phyloP scores from a whole-genome alignment of 2,329 filamentous ascomycete genomes.

The Penicillium psychrosexuale region DNA sequence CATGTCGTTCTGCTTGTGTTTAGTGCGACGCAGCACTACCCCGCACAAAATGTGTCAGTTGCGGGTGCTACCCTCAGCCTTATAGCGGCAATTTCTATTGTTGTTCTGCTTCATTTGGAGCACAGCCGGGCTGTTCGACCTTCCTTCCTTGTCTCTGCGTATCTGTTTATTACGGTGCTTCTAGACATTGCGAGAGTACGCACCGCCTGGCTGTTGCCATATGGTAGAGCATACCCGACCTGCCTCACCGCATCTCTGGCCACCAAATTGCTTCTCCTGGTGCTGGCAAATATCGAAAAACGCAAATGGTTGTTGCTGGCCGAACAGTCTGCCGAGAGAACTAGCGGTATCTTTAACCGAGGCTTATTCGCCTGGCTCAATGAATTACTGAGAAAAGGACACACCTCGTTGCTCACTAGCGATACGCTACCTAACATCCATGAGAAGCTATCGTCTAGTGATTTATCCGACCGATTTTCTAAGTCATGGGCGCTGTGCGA shows the following conservation, averaged over 20 bases:
- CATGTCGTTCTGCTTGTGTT: neutral
- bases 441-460: constrained; percentile 7
- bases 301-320: constrained; percentile 27
- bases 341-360: constrained; percentile 44
- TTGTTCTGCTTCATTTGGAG: constrained; percentile 22
- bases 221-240: constrained; percentile 28
- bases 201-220: constrained; percentile 35
- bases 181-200: constrained; percentile 44
- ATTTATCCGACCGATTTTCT: neutral
- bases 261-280: constrained; percentile 37
- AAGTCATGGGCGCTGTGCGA: constrained; percentile 3
- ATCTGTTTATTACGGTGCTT: constrained; percentile 42
- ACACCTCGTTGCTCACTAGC: constrained; percentile 5
- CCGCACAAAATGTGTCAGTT: neutral
- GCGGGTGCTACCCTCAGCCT: constrained; percentile 14
- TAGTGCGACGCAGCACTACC: neutral
- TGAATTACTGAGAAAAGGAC: constrained; percentile 15
- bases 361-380: constrained; percentile 48
- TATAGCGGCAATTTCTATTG: constrained; percentile 16
- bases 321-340: constrained; percentile 45
- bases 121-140: constrained; percentile 29
- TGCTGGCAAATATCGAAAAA: constrained; percentile 42
- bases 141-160: constrained; percentile 34
- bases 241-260: constrained; percentile 36
- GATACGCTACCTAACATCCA: constrained; percentile 9